A percentile compares a stretch with the other conserved stretches of the same genome.
These are phyloP conservation scores for Epicoccum nigrum DNA, from an alignment of 2,329 filamentous ascomycete species.

Conservation along the genomic window DNA sequence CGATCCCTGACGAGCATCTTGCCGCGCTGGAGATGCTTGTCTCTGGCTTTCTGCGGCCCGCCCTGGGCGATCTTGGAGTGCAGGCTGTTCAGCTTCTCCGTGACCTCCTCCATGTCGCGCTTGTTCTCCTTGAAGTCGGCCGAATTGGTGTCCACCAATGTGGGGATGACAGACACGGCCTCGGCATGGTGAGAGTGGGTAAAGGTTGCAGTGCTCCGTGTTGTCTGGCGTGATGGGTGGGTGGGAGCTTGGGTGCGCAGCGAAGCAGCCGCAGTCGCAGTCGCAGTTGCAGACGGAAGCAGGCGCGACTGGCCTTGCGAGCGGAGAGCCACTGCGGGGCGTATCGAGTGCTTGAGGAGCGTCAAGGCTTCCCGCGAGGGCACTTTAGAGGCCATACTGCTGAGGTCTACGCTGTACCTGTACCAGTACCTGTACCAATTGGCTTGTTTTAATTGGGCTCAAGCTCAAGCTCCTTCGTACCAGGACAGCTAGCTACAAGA, in stretches of 20 bases:
- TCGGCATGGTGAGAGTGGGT: constrained; percentile 80
- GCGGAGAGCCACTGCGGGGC: constrained; percentile 28
- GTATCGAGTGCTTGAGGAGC: constrained; percentile 42
- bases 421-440: no score
- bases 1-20: constrained; percentile 96
- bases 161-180: constrained; percentile 80
- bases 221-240: constrained; percentile 14
- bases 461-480: constrained; percentile 4
- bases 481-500: neutral
- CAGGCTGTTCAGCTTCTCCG: constrained; percentile 70
- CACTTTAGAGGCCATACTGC: constrained; percentile 41
- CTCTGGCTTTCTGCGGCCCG: constrained; percentile 78
- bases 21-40: constrained; percentile 84
- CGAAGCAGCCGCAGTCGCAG: constrained; percentile 27
- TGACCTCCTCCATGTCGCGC: constrained; percentile 75
- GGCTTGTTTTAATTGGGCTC: no score
- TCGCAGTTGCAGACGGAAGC: constrained; percentile 15
- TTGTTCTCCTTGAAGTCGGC: constrained; percentile 83
- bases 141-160: constrained; percentile 76
- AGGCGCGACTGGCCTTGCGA: constrained; percentile 32
- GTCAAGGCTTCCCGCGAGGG: constrained; percentile 45
- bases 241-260: constrained; percentile 23
- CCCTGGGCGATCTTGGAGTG: constrained; percentile 75
- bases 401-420: constrained; percentile 17
- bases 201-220: constrained; percentile 70